Percentiles rank a stretch among this genome's conserved stretches.
phyloP scores from a whole-genome alignment of 2,329 filamentous ascomycete species.

The Arthroderma uncinatum region DNA sequence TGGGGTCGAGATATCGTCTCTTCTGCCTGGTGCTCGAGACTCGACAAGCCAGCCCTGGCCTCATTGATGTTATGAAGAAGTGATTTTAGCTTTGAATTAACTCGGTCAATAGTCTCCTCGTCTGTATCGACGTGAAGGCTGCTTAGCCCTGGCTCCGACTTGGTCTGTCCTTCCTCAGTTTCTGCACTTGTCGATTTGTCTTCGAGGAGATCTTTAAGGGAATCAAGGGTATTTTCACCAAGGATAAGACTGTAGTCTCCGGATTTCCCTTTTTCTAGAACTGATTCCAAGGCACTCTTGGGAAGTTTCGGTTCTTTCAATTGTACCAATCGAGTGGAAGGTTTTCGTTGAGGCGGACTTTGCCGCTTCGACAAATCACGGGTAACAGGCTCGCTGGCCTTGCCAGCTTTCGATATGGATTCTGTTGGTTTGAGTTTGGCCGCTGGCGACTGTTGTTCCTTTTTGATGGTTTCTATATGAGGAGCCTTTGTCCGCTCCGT shows the following conservation, averaged over 20 bases:
- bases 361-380: neutral
- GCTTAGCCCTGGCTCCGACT: neutral
- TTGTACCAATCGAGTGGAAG: conserved; percentile 12
- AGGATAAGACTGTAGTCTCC: conserved; percentile 29
- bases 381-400: conserved; percentile 3
- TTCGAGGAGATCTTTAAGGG: conserved; percentile 33
- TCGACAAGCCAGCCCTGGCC: conserved; percentile 30
- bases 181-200: conserved; percentile 22
- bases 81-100: conserved; percentile 31
- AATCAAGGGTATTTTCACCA: conserved; percentile 38
- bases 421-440: conserved; percentile 1
- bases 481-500: conserved; percentile 23
- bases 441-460: neutral
- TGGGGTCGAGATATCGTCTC: conserved; percentile 8
- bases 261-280: conserved; percentile 32
- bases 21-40: conserved; percentile 29
- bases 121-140: conserved; percentile 12
- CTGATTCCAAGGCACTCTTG: conserved; percentile 33
- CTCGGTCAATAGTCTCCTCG: conserved; percentile 26
- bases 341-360: conserved; percentile 13
- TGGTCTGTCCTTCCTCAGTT: conserved; percentile 1
- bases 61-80: conserved; percentile 32
- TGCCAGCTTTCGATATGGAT: neutral
- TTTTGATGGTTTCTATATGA: conserved; percentile 15
- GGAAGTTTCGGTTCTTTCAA: conserved; percentile 31